A percentile compares a stretch with the other conserved stretches of the same genome.
Conservation (phyloP, 306 rosid genomes). For the Cicer yamashitae region DNA sequence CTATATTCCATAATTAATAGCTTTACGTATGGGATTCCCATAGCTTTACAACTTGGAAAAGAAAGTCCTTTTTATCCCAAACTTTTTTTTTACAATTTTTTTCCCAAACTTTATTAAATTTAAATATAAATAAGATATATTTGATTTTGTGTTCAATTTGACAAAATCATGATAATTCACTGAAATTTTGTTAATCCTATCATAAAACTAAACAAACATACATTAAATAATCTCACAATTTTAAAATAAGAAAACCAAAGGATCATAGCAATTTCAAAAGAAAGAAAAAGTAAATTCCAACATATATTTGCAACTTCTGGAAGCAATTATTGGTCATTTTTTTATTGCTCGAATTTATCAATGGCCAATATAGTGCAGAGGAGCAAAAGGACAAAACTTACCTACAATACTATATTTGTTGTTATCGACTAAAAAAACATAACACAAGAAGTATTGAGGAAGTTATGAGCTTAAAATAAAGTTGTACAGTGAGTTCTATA, state of each 20-base stretch:
- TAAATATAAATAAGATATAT: not conserved
- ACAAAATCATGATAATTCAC: too few species aligned
- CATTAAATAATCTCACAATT: not conserved
- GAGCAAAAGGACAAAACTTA: too few species aligned
- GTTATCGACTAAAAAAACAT: too few species aligned
- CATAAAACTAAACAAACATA: too few species aligned
- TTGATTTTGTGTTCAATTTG: too few species aligned
- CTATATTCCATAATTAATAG: slow-evolving; percentile 44
- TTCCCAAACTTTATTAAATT: slow-evolving; percentile 15
- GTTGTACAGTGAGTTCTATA: too few species aligned
- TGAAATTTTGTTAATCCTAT: too few species aligned
- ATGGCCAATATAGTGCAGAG: too few species aligned
- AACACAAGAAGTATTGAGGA: too few species aligned
- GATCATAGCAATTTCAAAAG: slow-evolving; percentile 19
- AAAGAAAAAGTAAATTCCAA: slow-evolving; percentile 36
- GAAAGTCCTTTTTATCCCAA: slow-evolving; percentile 3
- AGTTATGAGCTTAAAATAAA: too few species aligned
- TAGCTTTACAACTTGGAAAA: slow-evolving; percentile 41
- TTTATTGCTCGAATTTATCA: not conserved
- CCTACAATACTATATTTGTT: too few species aligned
- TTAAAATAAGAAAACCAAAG: slow-evolving; percentile 16
- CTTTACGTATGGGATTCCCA: slow-evolving; percentile 44
- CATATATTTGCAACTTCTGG: not conserved
- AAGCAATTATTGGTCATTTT: not conserved
- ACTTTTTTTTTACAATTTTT: not conserved